phyloP scores from a whole-genome alignment of 1,284 basidiomycete genomes.

The Peniophora sp. region DNA sequence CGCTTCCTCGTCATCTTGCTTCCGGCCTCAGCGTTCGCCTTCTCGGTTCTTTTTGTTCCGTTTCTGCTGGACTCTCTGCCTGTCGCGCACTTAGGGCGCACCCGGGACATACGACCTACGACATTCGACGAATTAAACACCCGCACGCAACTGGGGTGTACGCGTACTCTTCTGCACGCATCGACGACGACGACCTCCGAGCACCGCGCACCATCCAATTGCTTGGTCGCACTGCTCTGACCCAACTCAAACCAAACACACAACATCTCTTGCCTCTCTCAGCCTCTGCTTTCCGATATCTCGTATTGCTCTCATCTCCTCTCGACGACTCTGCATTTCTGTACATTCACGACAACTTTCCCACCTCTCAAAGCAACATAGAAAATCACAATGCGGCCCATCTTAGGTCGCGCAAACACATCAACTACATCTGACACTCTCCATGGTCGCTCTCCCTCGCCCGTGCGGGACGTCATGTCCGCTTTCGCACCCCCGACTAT shows the following conservation, averaged over 20 bases:
- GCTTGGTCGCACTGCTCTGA: background rate
- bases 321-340: conserved; percentile 9
- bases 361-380: conserved; percentile 2
- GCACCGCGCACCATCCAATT: background rate
- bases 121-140: background rate
- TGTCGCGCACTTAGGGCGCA: no score
- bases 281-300: conserved; percentile 5
- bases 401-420: conserved; percentile 24
- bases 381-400: conserved; percentile 24
- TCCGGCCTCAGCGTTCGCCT: background rate
- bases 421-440: conserved; percentile 16
- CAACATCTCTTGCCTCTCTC: conserved; percentile 3
- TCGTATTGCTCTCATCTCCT: conserved; percentile 2
- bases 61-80: background rate
- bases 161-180: background rate
- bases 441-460: conserved; percentile 17
- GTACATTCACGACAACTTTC: conserved; percentile 1
- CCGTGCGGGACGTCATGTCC: conserved; percentile 19
- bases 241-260: background rate
- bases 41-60: background rate
- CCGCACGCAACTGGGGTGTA: background rate
- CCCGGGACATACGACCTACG: background rate
- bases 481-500: conserved; percentile 42
- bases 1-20: background rate
- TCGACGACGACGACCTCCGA: background rate